Conservation (phyloP, 495 filamentous ascomycete genomes). For the Ramalina intermedia region DNA sequence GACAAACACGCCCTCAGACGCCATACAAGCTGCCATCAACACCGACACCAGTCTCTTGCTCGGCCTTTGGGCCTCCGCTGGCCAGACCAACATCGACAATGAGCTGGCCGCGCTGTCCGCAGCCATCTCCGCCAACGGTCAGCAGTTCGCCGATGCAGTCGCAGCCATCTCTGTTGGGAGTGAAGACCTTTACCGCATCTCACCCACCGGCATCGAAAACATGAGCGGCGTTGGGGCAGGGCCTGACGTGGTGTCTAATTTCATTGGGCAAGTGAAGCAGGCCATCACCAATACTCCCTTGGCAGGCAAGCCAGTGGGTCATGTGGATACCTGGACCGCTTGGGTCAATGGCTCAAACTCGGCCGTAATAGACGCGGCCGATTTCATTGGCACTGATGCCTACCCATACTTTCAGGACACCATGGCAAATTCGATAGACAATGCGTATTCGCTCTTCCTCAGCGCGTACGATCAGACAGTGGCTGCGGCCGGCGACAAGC, state of each 20-base stretch:
- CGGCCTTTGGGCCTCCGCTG: constrained; percentile 66
- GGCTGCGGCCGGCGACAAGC: constrained; percentile 44
- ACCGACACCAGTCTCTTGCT: constrained; percentile 58
- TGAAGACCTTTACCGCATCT: constrained; percentile 80
- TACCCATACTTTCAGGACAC: constrained; percentile 41
- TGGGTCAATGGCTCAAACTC: constrained; percentile 62
- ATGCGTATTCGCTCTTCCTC: constrained; percentile 45
- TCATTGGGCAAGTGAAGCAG: constrained; percentile 50
- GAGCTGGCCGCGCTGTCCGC: constrained; percentile 51
- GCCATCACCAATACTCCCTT: constrained; percentile 45
- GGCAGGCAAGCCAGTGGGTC: constrained; percentile 47
- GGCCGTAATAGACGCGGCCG: constrained; percentile 47
- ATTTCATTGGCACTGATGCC: constrained; percentile 60
- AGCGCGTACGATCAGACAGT: constrained; percentile 45
- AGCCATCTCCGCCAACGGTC: constrained; percentile 49
- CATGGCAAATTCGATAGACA: constrained; percentile 47
- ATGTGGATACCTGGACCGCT: constrained; percentile 84
- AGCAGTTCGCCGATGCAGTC: constrained; percentile 44
- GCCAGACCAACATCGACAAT: constrained; percentile 35
- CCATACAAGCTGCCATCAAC: constrained; percentile 67
- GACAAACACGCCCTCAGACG: constrained; percentile 43
- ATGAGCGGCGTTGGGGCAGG: constrained; percentile 42
- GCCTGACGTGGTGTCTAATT: constrained; percentile 44
- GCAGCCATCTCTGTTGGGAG: constrained; percentile 78
- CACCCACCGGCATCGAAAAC: constrained; percentile 38